phyloP scores from a whole-genome alignment of 2,329 filamentous ascomycete species.

The Lachnellula hyalina region DNA sequence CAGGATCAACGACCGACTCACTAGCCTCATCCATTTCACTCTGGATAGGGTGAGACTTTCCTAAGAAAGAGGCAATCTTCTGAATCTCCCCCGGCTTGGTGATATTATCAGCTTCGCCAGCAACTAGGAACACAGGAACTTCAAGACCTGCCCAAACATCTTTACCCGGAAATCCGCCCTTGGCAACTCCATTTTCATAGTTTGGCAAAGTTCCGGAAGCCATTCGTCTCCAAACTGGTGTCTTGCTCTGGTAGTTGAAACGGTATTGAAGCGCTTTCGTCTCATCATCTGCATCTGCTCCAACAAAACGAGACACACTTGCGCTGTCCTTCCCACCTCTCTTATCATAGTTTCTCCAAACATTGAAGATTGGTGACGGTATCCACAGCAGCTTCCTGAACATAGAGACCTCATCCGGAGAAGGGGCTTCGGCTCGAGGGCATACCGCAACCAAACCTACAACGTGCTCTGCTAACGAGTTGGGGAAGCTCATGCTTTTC shows the following conservation, averaged over 20 bases:
- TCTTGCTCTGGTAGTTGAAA: slow-evolving; percentile 79
- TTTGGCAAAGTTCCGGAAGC: slow-evolving; percentile 63
- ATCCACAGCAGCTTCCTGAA: slow-evolving; percentile 59
- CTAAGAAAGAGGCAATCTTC: slow-evolving; percentile 52
- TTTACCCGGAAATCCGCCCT: slow-evolving; percentile 62
- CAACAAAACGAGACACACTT: slow-evolving; percentile 76
- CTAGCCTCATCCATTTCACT: slow-evolving; percentile 26
- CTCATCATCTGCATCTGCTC: slow-evolving; percentile 57
- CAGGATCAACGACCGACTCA: slow-evolving; percentile 42
- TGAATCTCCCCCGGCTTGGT: slow-evolving; percentile 67
- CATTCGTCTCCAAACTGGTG: slow-evolving; percentile 78
- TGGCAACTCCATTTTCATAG: slow-evolving; percentile 47
- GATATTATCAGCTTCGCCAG: slow-evolving; percentile 69
- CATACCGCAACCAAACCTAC: slow-evolving; percentile 76
- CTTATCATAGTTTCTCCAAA: slow-evolving; percentile 73
- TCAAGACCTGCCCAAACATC: slow-evolving; percentile 67
- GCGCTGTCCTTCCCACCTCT: slow-evolving; percentile 71
- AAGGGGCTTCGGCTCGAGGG: slow-evolving; percentile 62
- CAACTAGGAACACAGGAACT: slow-evolving; percentile 72
- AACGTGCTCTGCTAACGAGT: slow-evolving; percentile 57
- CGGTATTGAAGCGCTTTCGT: slow-evolving; percentile 62
- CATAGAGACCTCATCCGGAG: slow-evolving; percentile 43
- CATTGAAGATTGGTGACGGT: slow-evolving; percentile 67
- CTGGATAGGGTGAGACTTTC: slow-evolving; percentile 21
- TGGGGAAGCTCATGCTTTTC: slow-evolving; percentile 44